Conservation (phyloP, 2,329 filamentous ascomycete genomes). For the Ramularia collo-cygni region DNA sequence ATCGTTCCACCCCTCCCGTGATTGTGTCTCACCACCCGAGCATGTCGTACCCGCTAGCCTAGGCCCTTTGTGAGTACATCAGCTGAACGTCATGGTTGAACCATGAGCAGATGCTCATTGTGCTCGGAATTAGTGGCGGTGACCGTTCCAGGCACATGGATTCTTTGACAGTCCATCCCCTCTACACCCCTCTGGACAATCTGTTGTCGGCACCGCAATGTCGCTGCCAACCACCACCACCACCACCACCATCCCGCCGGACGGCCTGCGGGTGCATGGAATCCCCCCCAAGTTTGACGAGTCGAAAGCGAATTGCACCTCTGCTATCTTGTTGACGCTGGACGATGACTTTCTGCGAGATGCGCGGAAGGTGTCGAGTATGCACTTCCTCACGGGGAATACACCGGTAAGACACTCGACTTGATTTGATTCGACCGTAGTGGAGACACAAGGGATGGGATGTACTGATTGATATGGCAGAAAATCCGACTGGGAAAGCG, state of each 20-base stretch:
- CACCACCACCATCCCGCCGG: constrained; percentile 12
- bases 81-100: constrained; percentile 11
- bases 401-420: constrained; percentile 30
- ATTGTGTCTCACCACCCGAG: too few species aligned
- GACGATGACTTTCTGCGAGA: constrained; percentile 27
- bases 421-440: neutral
- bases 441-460: constrained; percentile 6
- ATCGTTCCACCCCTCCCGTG: too few species aligned
- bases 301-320: constrained; percentile 14
- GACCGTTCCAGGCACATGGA: constrained; percentile 21
- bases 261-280: constrained; percentile 25
- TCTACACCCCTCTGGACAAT: constrained; percentile 5
- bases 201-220: constrained; percentile 3
- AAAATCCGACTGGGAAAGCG: constrained; percentile 53
- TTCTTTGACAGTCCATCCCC: constrained; percentile 11
- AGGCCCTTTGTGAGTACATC: neutral
- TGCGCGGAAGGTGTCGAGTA: constrained; percentile 25
- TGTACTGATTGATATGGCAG: constrained; percentile 22
- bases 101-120: constrained; percentile 13
- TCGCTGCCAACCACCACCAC: constrained; percentile 14
- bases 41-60: too few species aligned
- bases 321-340: constrained; percentile 28
- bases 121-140: constrained; percentile 17
- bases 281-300: constrained; percentile 11
- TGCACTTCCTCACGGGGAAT: constrained; percentile 30